Percentiles rank a stretch among this genome's conserved stretches.
phyloP scores from a whole-genome alignment of 306 rosid genomes.

The Vicia sativa region DNA sequence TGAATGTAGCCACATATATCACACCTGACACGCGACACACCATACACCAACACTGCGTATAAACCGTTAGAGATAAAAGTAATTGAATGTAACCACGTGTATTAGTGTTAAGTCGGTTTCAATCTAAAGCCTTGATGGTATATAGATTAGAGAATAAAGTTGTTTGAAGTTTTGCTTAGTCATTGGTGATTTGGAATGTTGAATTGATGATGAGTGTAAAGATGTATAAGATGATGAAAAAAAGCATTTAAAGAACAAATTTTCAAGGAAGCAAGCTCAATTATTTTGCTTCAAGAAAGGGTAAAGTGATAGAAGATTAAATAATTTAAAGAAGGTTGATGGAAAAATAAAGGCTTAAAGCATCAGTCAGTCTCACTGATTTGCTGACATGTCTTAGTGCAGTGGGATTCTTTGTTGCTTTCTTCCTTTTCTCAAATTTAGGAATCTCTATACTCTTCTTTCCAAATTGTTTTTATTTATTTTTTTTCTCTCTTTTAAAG shows the following conservation, averaged over 20 bases:
- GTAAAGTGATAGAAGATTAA: constrained; percentile 47
- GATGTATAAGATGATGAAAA: constrained; percentile 34
- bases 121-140: neutral
- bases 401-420: constrained; percentile 48
- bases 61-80: neutral
- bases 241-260: constrained; percentile 28
- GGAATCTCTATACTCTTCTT: constrained; percentile 51
- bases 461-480: constrained; percentile 37
- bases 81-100: neutral
- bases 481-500: constrained; percentile 49
- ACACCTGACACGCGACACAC: neutral
- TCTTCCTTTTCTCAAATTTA: constrained; percentile 44
- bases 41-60: neutral
- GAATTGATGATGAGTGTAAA: constrained; percentile 39
- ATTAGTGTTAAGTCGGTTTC: neutral
- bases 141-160: neutral
- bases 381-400: constrained; percentile 49
- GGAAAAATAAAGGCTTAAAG: constrained; percentile 45
- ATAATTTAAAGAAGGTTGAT: constrained; percentile 32
- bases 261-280: constrained; percentile 33
- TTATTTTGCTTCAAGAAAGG: constrained; percentile 44
- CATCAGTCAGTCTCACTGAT: constrained; percentile 44
- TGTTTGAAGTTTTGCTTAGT: constrained; percentile 20
- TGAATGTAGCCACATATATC: too few species aligned
- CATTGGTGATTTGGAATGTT: constrained; percentile 32